Evolutionary conservation across 1,284 basidiomycete genomes (phyloP), one percentile per base, ranked within the genome.

Genomic region (Amylostereum chailletii): DNA sequence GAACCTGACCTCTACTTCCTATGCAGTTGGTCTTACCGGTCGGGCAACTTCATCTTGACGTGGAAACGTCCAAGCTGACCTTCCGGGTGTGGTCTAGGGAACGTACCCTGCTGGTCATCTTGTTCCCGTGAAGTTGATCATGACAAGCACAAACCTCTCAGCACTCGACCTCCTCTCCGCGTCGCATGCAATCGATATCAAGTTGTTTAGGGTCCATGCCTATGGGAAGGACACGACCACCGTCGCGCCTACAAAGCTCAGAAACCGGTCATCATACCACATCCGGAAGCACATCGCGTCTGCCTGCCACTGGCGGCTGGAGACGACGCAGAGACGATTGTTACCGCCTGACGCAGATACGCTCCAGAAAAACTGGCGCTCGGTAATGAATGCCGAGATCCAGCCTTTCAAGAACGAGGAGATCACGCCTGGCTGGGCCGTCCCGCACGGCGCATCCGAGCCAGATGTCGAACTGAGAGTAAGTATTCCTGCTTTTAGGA

Each of bases 1-100:
- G 9, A 31, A 39, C 34, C 51, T 53, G 10, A 47, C 5, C 4
- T 4, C 29, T 3, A n/a, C 10, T 4, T 42, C 30, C 8, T 27
- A 29, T 27, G 19, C 19, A 54, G 53, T 42, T 54, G 10, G 31
- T 40, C 29, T 5, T 38, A 26, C 53, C 53, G 4, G 52, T 54
- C 26, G 34, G 9, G 9, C 29, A 32, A 2, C 10, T 11, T 43
- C 10, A 5, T 2, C 34, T 5, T 30, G 5, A 6, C 10, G 10
- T 11, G 9, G 8, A 11, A 43, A 39, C 8, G 26, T 11, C 50
- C 33, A 45, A 33, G 29, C 43, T 8, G 10, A 38, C 30, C 7
- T 31, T 46, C 4, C 0, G 19, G 19, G 19, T 19, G 19, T 19
- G 19, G 3, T 32, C 7, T 9, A 54, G 53, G 38, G 4, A 9